Percentiles rank a stretch among this genome's conserved stretches.
Conservation (phyloP, 345 rosid species). For the Pugionium cornutum region DNA sequence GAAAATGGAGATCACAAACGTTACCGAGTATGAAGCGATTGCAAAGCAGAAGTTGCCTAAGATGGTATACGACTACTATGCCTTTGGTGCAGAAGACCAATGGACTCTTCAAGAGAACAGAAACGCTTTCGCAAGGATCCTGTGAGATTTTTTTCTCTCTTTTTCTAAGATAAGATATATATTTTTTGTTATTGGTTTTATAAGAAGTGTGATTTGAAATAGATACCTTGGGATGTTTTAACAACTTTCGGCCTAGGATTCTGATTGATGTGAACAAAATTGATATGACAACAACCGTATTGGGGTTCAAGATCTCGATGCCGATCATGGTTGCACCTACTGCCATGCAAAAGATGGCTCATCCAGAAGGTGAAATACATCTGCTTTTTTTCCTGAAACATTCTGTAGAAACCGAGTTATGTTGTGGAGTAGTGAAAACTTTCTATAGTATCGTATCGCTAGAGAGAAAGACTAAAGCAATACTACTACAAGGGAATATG, state of each 20-base stretch:
- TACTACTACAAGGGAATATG: constrained; percentile 70
- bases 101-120: constrained; percentile 75
- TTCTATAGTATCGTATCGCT: not conserved
- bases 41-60: constrained; percentile 75
- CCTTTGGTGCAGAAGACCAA: constrained; percentile 82
- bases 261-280: constrained; percentile 83
- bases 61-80: constrained; percentile 40
- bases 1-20: constrained; percentile 73
- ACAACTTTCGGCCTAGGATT: constrained; percentile 79
- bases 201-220: constrained; percentile 21
- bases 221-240: constrained; percentile 14
- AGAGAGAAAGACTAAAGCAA: not conserved
- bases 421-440: constrained; percentile 3
- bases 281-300: constrained; percentile 64
- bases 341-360: constrained; percentile 93
- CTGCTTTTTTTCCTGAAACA: constrained; percentile 6
- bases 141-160: constrained; percentile 44
- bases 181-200: not conserved
- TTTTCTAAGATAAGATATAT: not conserved
- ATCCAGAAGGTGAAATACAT: constrained; percentile 62
- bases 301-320: constrained; percentile 88
- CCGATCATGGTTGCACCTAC: constrained; percentile 94
- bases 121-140: constrained; percentile 67
- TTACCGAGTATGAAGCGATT: constrained; percentile 63
- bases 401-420: constrained; percentile 9